These are phyloP conservation scores for Colletotrichum spinosum DNA, from an alignment of 2,329 filamentous ascomycete species.

Conservation along the genomic window DNA sequence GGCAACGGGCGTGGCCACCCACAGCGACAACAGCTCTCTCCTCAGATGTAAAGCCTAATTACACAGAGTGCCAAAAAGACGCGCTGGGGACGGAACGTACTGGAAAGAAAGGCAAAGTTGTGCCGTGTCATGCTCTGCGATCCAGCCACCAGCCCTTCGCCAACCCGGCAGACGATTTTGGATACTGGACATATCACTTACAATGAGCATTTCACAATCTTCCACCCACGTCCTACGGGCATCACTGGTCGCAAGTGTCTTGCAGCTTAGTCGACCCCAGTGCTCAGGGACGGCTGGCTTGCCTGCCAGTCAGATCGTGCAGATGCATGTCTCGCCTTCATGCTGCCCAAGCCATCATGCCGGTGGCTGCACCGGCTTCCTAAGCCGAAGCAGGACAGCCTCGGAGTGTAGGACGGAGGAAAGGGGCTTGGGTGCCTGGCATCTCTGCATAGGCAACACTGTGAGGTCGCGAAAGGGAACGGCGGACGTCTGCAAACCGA, in stretches of 20 bases:
- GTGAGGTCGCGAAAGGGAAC: not conserved
- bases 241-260: conserved; percentile 19
- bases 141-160: too few species aligned
- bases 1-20: conserved; percentile 24
- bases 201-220: not conserved
- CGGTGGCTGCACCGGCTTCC: conserved; percentile 31
- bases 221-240: conserved; percentile 8
- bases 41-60: conserved; percentile 33
- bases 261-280: conserved; percentile 19
- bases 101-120: not conserved
- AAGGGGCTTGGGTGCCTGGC: not conserved
- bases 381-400: conserved; percentile 14
- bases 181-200: too few species aligned
- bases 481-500: not conserved
- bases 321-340: conserved; percentile 30
- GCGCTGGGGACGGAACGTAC: not conserved
- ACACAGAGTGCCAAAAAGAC: not conserved
- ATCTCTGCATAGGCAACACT: too few species aligned
- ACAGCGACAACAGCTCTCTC: conserved; percentile 13
- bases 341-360: conserved; percentile 27
- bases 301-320: conserved; percentile 28
- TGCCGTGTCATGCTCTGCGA: too few species aligned
- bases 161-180: too few species aligned
- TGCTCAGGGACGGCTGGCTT: conserved; percentile 20
- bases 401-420: conserved; percentile 6